Percentiles rank a stretch among this genome's conserved stretches.
These are phyloP conservation scores for Trametes sanguinea DNA, from an alignment of 768 basidiomycete species.

Conservation along the genomic window DNA sequence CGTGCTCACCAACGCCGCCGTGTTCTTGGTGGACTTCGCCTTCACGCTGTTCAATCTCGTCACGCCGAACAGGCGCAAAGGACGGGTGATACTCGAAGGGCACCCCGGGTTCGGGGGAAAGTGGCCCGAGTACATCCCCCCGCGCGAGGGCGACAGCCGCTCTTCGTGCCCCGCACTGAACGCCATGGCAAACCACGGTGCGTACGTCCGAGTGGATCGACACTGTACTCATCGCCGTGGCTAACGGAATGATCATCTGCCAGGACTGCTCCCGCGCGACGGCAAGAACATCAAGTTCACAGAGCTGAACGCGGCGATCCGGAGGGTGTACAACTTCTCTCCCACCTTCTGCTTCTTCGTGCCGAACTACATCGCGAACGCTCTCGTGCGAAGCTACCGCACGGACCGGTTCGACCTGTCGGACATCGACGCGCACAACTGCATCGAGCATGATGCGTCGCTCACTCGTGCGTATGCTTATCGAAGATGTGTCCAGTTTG, in stretches of 20 bases:
- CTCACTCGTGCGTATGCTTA: slow-evolving; percentile 49
- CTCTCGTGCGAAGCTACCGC: slow-evolving; percentile 58
- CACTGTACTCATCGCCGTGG: neutral
- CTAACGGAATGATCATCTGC: no score
- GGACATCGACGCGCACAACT: slow-evolving; percentile 73
- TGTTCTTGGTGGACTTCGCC: slow-evolving; percentile 53
- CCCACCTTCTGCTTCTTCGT: slow-evolving; percentile 69
- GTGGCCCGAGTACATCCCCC: slow-evolving; percentile 69
- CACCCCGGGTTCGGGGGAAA: slow-evolving; percentile 37
- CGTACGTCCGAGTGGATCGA: neutral
- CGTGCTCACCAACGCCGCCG: slow-evolving; percentile 11
- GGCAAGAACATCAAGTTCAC: slow-evolving; percentile 41
- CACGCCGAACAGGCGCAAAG: slow-evolving; percentile 43
- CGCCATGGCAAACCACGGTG: slow-evolving; percentile 83
- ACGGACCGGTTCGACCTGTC: slow-evolving; percentile 63
- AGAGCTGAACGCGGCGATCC: slow-evolving; percentile 44
- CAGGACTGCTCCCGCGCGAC: slow-evolving; percentile 43
- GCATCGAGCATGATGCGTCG: slow-evolving; percentile 72
- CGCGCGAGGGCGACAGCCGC: slow-evolving; percentile 65
- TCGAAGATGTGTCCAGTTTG: neutral
- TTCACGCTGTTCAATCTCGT: slow-evolving; percentile 56
- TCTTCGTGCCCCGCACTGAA: slow-evolving; percentile 77
- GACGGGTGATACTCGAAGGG: slow-evolving; percentile 26
- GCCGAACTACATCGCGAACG: slow-evolving; percentile 58
- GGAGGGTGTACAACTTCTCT: slow-evolving; percentile 68